phyloP scores from a whole-genome alignment of 345 rosid genomes.

The Eucalyptus curtisii region DNA sequence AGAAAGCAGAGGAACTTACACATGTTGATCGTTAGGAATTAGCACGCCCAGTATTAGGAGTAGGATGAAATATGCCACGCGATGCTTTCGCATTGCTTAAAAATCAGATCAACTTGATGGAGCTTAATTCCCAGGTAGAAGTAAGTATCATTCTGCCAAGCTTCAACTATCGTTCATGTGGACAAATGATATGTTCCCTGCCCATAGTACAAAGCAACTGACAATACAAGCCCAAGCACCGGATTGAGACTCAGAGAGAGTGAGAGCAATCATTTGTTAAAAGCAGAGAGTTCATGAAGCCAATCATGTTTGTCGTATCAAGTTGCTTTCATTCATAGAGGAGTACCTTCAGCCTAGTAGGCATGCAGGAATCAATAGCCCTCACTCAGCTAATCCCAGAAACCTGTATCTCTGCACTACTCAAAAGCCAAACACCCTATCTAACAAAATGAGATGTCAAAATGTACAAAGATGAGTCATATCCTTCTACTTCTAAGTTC shows the following conservation, averaged over 20 bases:
- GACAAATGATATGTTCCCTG: background rate
- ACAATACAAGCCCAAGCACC: background rate
- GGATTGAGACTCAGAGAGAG: background rate
- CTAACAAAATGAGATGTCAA: background rate
- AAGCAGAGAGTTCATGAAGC: background rate
- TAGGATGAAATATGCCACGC: background rate
- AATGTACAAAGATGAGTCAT: background rate
- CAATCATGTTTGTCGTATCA: background rate
- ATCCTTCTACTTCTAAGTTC: background rate
- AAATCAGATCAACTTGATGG: background rate
- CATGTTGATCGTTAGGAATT: background rate
- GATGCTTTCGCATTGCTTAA: background rate
- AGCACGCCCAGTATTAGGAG: background rate
- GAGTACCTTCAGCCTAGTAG: background rate
- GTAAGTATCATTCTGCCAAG: background rate
- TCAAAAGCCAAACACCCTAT: background rate
- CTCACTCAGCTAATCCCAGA: background rate
- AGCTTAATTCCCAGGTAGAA: background rate
- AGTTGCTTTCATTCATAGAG: background rate
- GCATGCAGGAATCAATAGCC: background rate
- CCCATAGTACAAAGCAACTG: background rate
- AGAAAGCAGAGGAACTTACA: background rate
- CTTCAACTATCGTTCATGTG: background rate
- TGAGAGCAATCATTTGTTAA: background rate
- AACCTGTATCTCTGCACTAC: background rate